phyloP scores from a whole-genome alignment of 78 protist species.

The Dictyostelium purpureum region DNA sequence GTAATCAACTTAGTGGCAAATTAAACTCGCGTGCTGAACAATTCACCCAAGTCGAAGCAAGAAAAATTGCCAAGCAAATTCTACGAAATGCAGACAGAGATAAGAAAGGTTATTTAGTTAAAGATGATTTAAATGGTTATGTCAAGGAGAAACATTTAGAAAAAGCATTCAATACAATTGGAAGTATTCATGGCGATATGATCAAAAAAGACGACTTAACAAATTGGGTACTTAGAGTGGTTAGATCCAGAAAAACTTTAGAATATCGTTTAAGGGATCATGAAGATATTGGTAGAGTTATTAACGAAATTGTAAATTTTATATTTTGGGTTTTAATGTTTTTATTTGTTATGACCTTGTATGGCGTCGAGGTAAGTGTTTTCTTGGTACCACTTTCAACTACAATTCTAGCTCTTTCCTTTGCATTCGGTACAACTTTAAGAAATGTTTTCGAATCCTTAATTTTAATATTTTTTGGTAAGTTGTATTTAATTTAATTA shows the following conservation, averaged over 20 bases:
- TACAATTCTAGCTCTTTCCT: constrained; percentile 31
- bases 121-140: constrained; percentile 21
- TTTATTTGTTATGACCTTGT: constrained; percentile 41
- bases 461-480: constrained; percentile 54
- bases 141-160: constrained; percentile 43
- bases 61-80: constrained; percentile 45
- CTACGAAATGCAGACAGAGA: constrained; percentile 35
- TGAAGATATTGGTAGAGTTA: constrained; percentile 69
- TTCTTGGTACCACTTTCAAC: constrained; percentile 50
- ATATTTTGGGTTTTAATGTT: constrained; percentile 67
- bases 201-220: constrained; percentile 31
- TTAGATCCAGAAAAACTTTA: constrained; percentile 55
- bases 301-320: constrained; percentile 56
- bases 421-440: constrained; percentile 66
- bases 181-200: background rate
- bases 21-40: constrained; percentile 6
- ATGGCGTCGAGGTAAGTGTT: constrained; percentile 44
- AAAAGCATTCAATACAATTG: constrained; percentile 53
- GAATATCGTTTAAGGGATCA: constrained; percentile 63
- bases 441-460: constrained; percentile 61
- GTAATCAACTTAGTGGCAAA: constrained; percentile 44
- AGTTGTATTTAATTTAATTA: no score
- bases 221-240: constrained; percentile 42
- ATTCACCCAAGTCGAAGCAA: constrained; percentile 36
- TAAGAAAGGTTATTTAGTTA: constrained; percentile 13